Evolutionary conservation across 169 alveolate species (phyloP), one percentile per base, ranked within the genome.

Genomic region (Plasmodium cynomolgi): DNA sequence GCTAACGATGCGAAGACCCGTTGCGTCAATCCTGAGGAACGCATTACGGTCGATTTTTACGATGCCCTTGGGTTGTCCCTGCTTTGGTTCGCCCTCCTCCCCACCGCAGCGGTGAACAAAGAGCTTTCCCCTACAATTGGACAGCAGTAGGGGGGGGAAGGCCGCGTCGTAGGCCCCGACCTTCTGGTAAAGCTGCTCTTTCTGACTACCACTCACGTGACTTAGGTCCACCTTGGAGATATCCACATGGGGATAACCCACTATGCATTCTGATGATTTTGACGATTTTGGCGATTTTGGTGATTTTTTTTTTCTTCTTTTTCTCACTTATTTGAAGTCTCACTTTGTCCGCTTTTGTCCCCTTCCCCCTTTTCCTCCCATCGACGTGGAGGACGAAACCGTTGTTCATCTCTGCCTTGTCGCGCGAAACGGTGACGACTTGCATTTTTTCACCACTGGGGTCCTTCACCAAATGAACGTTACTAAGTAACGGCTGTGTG

Each of bases 41-140:
- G 62, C 84, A 44, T 86, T 86, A 1, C 39, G 39, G 41, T 20
- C 93, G n/a, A 86, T 86, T 77, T 50, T 50, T 9, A 50, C 41
- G 3, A 86, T 56, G 20, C 84, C 31, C 56, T 77, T 86, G 68
- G 81, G 23, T 34, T 72, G 41, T 5, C 11, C 33, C 62, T 44
- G 7, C 20, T 23, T 44, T 15, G 17, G 1, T 23, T 4, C 2
- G 73, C 20, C 56, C 26, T 33, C 23, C n/a, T 11, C 79, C 29
- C n/a, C 58, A 34, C 31, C 58, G 23, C 56, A 74, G 81, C 44
- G 56, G 23, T 86, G 93, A n/a, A 86, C 44, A 56, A 41, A 86
- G 33, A 86, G 81, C 20, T 86, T 86, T 0, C 93, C 93, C 31
- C 44, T 86, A 86, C 81, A 86, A 41, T 56, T 86, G 9, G 93